phyloP scores from a whole-genome alignment of 2,329 filamentous ascomycete species.

The Tolypocladium tropicale region DNA sequence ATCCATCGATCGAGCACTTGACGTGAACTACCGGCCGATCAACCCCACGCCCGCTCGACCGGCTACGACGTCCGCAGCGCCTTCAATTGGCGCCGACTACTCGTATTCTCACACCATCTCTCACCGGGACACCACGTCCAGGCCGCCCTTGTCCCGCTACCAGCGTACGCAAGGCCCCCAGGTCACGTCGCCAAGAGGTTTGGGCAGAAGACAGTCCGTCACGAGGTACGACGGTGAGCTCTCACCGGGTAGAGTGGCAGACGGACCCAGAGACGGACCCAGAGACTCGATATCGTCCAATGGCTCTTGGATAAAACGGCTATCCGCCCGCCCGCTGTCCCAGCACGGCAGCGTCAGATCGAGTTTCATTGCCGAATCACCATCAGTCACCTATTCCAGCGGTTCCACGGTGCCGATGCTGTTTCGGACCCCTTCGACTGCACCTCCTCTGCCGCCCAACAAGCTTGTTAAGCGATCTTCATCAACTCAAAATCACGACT shows the following conservation, averaged over 20 bases:
- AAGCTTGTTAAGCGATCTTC: conserved; percentile 68
- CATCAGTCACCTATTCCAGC: conserved; percentile 55
- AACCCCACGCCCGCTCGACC: conserved; percentile 26
- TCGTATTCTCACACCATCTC: conserved; percentile 18
- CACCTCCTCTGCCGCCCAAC: conserved; percentile 49
- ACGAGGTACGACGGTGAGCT: conserved; percentile 28
- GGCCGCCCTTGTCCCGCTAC: conserved; percentile 26
- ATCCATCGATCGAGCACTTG: conserved; percentile 24
- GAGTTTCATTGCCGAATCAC: conserved; percentile 54
- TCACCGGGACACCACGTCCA: conserved; percentile 19
- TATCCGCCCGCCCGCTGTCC: conserved; percentile 56
- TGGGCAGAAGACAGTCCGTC: conserved; percentile 32
- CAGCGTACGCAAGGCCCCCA: conserved; percentile 29
- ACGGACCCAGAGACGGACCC: conserved; percentile 36
- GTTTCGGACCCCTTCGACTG: conserved; percentile 23
- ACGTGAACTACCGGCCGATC: conserved; percentile 14
- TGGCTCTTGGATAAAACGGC: conserved; percentile 62
- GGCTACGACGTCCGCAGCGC: conserved; percentile 29
- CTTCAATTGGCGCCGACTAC: conserved; percentile 19
- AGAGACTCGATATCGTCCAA: conserved; percentile 51
- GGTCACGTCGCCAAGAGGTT: conserved; percentile 26
- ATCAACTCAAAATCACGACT: conserved; percentile 37
- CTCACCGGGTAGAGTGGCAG: conserved; percentile 25
- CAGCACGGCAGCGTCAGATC: conserved; percentile 55
- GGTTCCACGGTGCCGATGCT: conserved; percentile 57